A percentile compares a stretch with the other conserved stretches of the same genome.
phyloP scores from a whole-genome alignment of 768 basidiomycete genomes.

The Mycena chlorophos region DNA sequence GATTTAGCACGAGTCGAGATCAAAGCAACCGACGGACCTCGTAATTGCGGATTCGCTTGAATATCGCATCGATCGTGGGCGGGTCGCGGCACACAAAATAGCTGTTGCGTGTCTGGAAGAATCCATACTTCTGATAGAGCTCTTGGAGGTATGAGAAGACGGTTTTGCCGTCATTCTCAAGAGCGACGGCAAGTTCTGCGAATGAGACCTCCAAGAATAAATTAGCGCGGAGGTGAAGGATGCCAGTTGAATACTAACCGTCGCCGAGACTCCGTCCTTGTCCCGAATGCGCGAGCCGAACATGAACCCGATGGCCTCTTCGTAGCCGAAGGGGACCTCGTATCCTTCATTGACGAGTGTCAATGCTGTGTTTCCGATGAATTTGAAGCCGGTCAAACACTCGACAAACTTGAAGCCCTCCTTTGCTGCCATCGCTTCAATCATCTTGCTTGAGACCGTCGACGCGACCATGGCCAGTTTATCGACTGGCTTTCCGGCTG shows the following conservation, averaged over 20 bases:
- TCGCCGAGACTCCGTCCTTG: conserved; percentile 86
- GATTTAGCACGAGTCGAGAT: conserved; percentile 5
- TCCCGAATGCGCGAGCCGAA: conserved; percentile 77
- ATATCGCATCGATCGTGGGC: conserved; percentile 65
- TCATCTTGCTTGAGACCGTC: conserved; percentile 89
- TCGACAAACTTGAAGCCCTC: conserved; percentile 87
- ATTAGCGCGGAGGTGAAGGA: neutral
- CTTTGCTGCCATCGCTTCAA: conserved; percentile 67
- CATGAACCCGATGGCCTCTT: conserved; percentile 93
- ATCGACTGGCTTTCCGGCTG: conserved; percentile 44
- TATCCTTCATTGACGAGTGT: conserved; percentile 64
- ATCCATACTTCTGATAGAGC: conserved; percentile 74
- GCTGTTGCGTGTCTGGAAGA: conserved; percentile 82
- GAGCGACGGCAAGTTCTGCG: conserved; percentile 59
- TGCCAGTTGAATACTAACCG: conserved; percentile 42
- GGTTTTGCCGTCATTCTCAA: conserved; percentile 53
- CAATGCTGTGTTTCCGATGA: conserved; percentile 81
- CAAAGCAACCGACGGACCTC: conserved; percentile 34
- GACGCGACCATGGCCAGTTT: conserved; percentile 86
- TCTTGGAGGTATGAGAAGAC: conserved; percentile 59
- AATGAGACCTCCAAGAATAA: conserved; percentile 62
- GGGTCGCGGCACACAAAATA: conserved; percentile 79
- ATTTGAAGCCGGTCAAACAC: conserved; percentile 90
- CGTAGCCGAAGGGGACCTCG: conserved; percentile 80
- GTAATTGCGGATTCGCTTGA: conserved; percentile 62